These are phyloP conservation scores for Wickerhamiella cacticola DNA, from an alignment of 805 yeast genomes.

Conservation along the genomic window DNA sequence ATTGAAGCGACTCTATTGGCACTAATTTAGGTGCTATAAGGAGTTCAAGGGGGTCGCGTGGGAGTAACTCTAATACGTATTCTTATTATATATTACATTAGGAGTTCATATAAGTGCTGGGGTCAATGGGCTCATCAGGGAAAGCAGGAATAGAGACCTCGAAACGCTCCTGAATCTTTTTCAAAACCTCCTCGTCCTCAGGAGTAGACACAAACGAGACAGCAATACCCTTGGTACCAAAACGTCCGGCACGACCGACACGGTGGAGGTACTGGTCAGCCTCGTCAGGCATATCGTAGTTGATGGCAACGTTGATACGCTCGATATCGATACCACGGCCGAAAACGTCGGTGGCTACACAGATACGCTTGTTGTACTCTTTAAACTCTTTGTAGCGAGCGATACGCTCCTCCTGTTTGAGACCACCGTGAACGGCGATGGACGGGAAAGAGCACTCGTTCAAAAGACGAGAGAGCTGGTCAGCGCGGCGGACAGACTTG, in stretches of 20 bases:
- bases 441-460: slow-evolving; percentile 94
- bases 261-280: slow-evolving; percentile 98
- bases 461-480: slow-evolving; percentile 76
- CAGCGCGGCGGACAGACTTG: slow-evolving; percentile 80
- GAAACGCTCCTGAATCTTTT: slow-evolving; percentile 90
- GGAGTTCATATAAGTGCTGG: slow-evolving; percentile 95
- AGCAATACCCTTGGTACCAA: slow-evolving; percentile 97
- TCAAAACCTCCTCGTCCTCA: slow-evolving; percentile 81
- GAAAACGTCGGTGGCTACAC: slow-evolving; percentile 95
- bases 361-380: slow-evolving; percentile 96
- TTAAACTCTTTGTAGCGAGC: slow-evolving; percentile 91
- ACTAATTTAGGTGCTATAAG: too few relatives aligned
- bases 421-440: slow-evolving; percentile 88
- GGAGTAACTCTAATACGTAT: slow-evolving; percentile 3
- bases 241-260: slow-evolving; percentile 99
- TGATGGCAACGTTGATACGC: slow-evolving; percentile 95
- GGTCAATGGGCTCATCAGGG: slow-evolving; percentile 97
- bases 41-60: too few relatives aligned
- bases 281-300: slow-evolving; percentile 90
- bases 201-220: slow-evolving; percentile 76
- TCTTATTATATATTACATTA: slow-evolving; percentile 26
- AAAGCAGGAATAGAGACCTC: slow-evolving; percentile 89
- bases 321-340: slow-evolving; percentile 99
- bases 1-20: too few relatives aligned
- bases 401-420: slow-evolving; percentile 96